Evolutionary conservation across 805 yeast genomes (phyloP).

Genomic region (Saturnispora diversa): DNA sequence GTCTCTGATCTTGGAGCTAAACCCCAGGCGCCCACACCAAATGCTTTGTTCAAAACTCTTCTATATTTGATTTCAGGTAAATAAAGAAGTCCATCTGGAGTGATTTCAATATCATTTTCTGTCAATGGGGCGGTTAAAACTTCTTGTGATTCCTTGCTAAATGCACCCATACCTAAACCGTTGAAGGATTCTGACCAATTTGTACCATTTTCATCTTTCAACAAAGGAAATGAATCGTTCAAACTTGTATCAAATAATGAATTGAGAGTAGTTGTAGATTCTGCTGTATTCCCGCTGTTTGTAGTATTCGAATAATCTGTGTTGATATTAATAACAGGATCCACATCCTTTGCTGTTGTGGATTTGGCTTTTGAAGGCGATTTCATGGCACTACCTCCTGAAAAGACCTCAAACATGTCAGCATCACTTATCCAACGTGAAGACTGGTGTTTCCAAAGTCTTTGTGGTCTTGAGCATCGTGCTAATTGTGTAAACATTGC

Average conservation of each 20-base stretch:
- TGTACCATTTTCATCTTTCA: conserved; percentile 23
- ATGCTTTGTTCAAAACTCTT: conserved; percentile 77
- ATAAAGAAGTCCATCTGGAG: conserved; percentile 89
- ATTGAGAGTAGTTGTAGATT: conserved; percentile 19
- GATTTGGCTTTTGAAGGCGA: conserved; percentile 4
- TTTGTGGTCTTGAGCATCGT: not conserved
- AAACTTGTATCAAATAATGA: conserved; percentile 19
- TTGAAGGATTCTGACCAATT: conserved; percentile 86
- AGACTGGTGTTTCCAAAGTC: not conserved
- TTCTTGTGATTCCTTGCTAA: conserved; percentile 50
- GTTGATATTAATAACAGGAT: conserved; percentile 23
- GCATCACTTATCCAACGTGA: conserved; percentile 5
- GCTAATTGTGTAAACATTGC: conserved; percentile 1
- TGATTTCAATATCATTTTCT: conserved; percentile 76
- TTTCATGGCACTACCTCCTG: conserved; percentile 5
- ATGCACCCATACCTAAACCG: conserved; percentile 79
- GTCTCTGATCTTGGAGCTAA: conserved; percentile 89
- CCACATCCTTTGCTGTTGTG: conserved; percentile 10
- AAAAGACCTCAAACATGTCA: conserved; percentile 27
- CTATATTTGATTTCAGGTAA: conserved; percentile 95
- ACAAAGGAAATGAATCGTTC: conserved; percentile 9
- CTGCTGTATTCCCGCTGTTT: conserved; percentile 15
- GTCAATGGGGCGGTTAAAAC: conserved; percentile 57
- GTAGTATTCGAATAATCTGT: conserved; percentile 11
- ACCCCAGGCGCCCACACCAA: conserved; percentile 99